Evolutionary conservation across 768 basidiomycete genomes (phyloP), one percentile per base, ranked within the genome.

Genomic region (Kondoa malvinella): DNA sequence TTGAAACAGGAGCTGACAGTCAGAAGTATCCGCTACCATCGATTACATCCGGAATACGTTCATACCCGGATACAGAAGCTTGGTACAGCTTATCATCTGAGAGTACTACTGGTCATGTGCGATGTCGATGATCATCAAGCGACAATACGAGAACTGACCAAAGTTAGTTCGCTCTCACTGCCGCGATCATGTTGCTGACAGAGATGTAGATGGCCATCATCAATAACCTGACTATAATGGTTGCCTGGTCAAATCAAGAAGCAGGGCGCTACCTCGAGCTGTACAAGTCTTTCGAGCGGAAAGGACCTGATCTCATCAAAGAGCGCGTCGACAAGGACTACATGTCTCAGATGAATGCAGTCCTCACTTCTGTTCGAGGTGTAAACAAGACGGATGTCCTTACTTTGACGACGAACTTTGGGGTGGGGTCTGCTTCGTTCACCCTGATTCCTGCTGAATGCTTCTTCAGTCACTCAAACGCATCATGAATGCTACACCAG

Each of bases 341-440:
- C 74, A 78, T 82, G 70, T 84, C 90, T 4, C 82, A 91, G 73
- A 77, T 97, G 16, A 87, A 87, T 67, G 83, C 84, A 25, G 83
- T 88, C 0, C 80, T 99, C 30, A 97, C 94, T 1, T 85, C 84
- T 71, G 88, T 97, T 73, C 87, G 83, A 75, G 90, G 88, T 72
- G 89, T 99, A 70, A 97, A 97, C 78, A 95, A 94, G 80, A 97
- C 94, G 2, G 95, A 99, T 73, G 90, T 92, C 1, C 85, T 89
- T 77, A 97, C 94, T 2, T 80, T 99, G 56, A 83, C 88, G 26
- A 86, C 86, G 1, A 87, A 89, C n/a, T 86, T 92, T 72, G 92
- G 92, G 34, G 94, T 96, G 33, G 3, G 34, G 25, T 40, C 26
- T 26, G 21, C 50, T 16, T 17, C 29, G 34, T 67, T 1, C 12